phyloP scores from a whole-genome alignment of 768 basidiomycete species.

The Antrodiella citrinella region DNA sequence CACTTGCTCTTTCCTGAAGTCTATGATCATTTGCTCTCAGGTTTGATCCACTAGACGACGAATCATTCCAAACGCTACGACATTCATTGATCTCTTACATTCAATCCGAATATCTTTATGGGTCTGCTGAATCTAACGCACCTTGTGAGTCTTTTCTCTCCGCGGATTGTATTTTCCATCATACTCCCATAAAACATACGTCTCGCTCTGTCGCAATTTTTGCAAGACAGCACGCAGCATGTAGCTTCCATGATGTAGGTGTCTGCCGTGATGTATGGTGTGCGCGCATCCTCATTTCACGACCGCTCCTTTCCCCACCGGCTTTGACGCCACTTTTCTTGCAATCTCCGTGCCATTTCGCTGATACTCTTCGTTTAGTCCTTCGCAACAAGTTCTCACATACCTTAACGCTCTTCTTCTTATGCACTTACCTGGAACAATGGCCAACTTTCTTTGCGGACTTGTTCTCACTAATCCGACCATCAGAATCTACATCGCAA shows the following conservation, averaged over 20 bases:
- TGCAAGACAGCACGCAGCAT: no score
- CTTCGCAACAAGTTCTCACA: slow-evolving; percentile 94
- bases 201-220: no score
- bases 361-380: slow-evolving; percentile 35
- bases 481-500: slow-evolving; percentile 45
- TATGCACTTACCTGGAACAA: slow-evolving; percentile 78
- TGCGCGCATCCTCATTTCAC: no score
- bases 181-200: no score
- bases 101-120: slow-evolving; percentile 81
- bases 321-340: no score
- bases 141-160: slow-evolving; percentile 66
- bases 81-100: slow-evolving; percentile 77
- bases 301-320: no score
- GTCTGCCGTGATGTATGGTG: no score
- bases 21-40: slow-evolving; percentile 24
- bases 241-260: neutral
- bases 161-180: no score
- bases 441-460: slow-evolving; percentile 83
- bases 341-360: no score
- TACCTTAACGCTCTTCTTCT: slow-evolving; percentile 81
- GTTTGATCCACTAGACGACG: slow-evolving; percentile 61
- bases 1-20: neutral
- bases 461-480: slow-evolving; percentile 65
- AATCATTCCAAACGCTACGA: slow-evolving; percentile 63
- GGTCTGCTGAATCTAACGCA: slow-evolving; percentile 73